Conservation (phyloP, 2,329 filamentous ascomycete genomes). For the Lecanicillium sp. region DNA sequence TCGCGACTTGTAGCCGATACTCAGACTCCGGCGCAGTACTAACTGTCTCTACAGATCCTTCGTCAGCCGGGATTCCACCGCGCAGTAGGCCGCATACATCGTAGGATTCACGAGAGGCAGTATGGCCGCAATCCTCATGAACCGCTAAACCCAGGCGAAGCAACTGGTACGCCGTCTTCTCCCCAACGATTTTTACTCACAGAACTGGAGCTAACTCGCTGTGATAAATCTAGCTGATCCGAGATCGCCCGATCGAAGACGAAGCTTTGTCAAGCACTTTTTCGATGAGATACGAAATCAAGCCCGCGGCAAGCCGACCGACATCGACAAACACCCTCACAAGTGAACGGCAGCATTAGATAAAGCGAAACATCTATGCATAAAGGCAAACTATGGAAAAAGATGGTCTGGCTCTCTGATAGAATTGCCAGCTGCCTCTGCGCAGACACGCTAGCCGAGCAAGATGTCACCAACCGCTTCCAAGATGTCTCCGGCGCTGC, state of each 20-base stretch:
- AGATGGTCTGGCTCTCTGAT: too few species aligned
- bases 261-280: conserved; percentile 38
- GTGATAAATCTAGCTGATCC: conserved; percentile 21
- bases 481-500: conserved; percentile 3
- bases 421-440: too few species aligned
- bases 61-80: conserved; percentile 42
- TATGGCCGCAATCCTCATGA: conserved; percentile 42
- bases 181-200: neutral
- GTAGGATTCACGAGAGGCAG: conserved; percentile 36
- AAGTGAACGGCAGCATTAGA: conserved; percentile 13
- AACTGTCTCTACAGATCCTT: conserved; percentile 31
- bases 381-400: too few species aligned
- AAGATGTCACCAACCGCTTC: conserved; percentile 1
- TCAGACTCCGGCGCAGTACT: conserved; percentile 7
- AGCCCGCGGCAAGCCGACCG: conserved; percentile 33
- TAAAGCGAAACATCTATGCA: neutral
- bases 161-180: conserved; percentile 30
- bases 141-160: conserved; percentile 42
- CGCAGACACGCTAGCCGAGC: too few species aligned
- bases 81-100: conserved; percentile 43
- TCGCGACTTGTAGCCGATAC: neutral
- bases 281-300: conserved; percentile 44
- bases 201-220: neutral
- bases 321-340: conserved; percentile 20
- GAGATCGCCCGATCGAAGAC: conserved; percentile 13